Conservation (phyloP, 1,139 yeast genomes). For the Entelexis paramagnoliae region DNA sequence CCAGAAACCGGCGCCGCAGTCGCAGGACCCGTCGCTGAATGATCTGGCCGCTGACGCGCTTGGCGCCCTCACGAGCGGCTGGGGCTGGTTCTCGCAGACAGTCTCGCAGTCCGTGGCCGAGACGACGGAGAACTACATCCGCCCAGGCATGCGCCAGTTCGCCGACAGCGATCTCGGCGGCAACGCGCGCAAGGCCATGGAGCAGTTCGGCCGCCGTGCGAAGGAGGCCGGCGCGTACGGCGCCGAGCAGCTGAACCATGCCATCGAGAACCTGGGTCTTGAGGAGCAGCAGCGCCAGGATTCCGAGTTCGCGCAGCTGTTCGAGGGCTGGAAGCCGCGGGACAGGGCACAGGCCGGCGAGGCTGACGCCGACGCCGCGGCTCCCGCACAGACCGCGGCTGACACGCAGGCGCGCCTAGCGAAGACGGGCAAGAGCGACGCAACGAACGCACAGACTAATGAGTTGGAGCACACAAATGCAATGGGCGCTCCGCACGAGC, state of each 20-base stretch:
- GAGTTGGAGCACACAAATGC: too few species aligned
- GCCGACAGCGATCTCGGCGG: conserved; percentile 67
- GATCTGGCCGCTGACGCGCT: conserved; percentile 77
- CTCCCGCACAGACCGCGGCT: too few species aligned
- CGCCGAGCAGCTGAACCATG: conserved; percentile 52
- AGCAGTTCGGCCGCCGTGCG: conserved; percentile 89
- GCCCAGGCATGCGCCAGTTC: conserved; percentile 74
- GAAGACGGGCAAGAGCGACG: too few species aligned
- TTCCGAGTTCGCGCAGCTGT: conserved; percentile 42
- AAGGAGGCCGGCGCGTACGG: conserved; percentile 72
- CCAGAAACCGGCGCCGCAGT: conserved; percentile 7
- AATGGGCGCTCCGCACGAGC: too few species aligned
- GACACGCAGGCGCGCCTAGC: too few species aligned
- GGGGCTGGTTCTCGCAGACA: conserved; percentile 82
- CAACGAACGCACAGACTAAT: too few species aligned
- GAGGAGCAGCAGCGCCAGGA: conserved; percentile 33
- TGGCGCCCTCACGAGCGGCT: conserved; percentile 80
- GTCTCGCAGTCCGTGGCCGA: conserved; percentile 76
- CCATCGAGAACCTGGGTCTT: conserved; percentile 31
- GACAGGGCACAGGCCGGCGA: neutral
- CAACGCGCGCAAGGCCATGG: conserved; percentile 84
- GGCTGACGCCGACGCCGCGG: neutral
- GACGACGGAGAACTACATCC: conserved; percentile 77
- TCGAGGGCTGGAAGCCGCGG: conserved; percentile 32
- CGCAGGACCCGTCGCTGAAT: conserved; percentile 31